A percentile compares a stretch with the other conserved stretches of the same genome.
Conservation (phyloP, 768 basidiomycete genomes). For the Calocybe indica region DNA sequence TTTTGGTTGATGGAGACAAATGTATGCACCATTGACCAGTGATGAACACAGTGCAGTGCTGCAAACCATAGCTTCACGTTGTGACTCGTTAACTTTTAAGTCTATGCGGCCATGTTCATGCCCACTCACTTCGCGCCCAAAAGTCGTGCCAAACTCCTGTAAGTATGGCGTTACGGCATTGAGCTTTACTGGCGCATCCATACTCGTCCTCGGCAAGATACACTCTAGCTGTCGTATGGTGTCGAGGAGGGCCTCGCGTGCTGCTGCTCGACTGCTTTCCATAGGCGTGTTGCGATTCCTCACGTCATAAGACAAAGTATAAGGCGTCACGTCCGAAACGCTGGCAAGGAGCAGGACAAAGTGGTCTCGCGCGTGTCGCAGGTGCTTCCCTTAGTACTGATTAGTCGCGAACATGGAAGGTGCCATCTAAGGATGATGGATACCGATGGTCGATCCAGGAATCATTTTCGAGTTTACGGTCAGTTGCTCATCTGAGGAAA, state of each 20-base stretch:
- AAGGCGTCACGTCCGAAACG: conserved; percentile 36
- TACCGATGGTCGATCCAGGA: conserved; percentile 87
- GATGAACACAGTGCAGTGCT: conserved; percentile 82
- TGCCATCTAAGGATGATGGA: conserved; percentile 6
- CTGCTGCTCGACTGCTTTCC: conserved; percentile 62
- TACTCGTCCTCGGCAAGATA: conserved; percentile 38
- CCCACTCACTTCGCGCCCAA: conserved; percentile 68
- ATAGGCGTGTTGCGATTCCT: conserved; percentile 78
- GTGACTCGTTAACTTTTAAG: not conserved
- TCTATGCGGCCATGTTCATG: not conserved
- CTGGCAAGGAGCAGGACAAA: conserved; percentile 63
- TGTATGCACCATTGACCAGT: conserved; percentile 78
- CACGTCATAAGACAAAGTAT: conserved; percentile 68
- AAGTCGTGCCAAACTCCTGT: conserved; percentile 72
- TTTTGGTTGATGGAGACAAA: conserved; percentile 2
- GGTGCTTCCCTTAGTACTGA: conserved; percentile 61
- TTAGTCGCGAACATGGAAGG: conserved; percentile 3
- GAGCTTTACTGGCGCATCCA: conserved; percentile 59
- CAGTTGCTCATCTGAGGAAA: conserved; percentile 67
- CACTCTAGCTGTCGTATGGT: conserved; percentile 52
- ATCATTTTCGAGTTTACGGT: conserved; percentile 62
- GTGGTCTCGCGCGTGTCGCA: conserved; percentile 83
- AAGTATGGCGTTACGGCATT: conserved; percentile 78
- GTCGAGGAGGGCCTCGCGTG: conserved; percentile 48
- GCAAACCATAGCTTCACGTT: conserved; percentile 71